Evolutionary conservation across 2,329 filamentous ascomycete species (phyloP).

Genomic region (Cercospora zeae-maydis): DNA sequence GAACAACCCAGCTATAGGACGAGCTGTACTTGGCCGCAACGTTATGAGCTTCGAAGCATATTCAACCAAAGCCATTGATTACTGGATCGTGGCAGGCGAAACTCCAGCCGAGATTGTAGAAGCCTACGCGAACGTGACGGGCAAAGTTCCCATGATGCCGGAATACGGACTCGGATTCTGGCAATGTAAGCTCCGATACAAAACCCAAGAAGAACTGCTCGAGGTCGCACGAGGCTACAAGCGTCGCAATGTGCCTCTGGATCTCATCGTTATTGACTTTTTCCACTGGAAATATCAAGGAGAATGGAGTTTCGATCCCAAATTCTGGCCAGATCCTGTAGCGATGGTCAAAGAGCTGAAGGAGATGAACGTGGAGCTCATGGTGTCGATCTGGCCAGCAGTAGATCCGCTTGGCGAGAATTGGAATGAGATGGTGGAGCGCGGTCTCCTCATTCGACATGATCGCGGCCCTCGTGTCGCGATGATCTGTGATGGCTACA

Average conservation of each 20-base stretch:
- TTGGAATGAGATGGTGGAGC: constrained; percentile 59
- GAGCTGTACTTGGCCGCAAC: constrained; percentile 59
- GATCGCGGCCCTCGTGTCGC: constrained; percentile 58
- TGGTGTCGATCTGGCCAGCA: constrained; percentile 68
- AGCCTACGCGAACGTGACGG: constrained; percentile 55
- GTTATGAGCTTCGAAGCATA: constrained; percentile 60
- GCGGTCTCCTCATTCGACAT: constrained; percentile 57
- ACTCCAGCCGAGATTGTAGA: constrained; percentile 55
- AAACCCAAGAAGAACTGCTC: constrained; percentile 62
- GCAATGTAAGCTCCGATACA: constrained; percentile 65
- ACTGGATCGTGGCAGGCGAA: constrained; percentile 61
- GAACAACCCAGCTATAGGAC: constrained; percentile 63
- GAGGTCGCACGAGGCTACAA: constrained; percentile 59
- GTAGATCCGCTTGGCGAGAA: constrained; percentile 59
- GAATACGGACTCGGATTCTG: constrained; percentile 66
- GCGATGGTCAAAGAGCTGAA: constrained; percentile 62
- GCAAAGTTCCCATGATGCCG: constrained; percentile 63
- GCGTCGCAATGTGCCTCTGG: constrained; percentile 54
- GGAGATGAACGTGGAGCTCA: constrained; percentile 58
- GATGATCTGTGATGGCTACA: constrained; percentile 54
- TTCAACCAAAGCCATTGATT: constrained; percentile 58
- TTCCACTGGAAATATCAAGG: constrained; percentile 66
- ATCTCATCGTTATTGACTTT: constrained; percentile 65
- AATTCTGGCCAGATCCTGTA: constrained; percentile 59
- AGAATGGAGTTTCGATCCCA: constrained; percentile 64